Conservation (phyloP, 148 eudicot species). For the Amaranthus cruentus region DNA sequence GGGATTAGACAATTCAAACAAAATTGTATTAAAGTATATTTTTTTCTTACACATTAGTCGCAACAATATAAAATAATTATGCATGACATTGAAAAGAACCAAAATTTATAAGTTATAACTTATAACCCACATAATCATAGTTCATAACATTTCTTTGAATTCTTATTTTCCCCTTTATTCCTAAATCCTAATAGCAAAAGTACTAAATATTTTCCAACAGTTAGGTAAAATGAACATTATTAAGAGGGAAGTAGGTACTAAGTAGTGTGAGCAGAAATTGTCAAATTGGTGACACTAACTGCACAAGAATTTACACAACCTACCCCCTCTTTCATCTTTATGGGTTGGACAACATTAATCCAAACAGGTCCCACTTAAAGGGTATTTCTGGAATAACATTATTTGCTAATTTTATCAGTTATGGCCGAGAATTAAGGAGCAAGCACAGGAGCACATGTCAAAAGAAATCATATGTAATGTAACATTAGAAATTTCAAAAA, state of each 20-base stretch:
- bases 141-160: background rate
- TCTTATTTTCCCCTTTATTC: background rate
- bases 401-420: slow-evolving; percentile 1
- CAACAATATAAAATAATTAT: too few relatives aligned
- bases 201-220: slow-evolving; percentile 17
- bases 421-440: slow-evolving; percentile 27
- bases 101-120: background rate
- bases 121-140: background rate
- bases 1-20: too few relatives aligned
- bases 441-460: slow-evolving; percentile 15
- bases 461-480: background rate
- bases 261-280: slow-evolving; percentile 4
- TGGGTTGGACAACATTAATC: background rate
- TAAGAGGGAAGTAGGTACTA: slow-evolving; percentile 29
- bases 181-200: background rate
- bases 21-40: too few relatives aligned
- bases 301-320: slow-evolving; percentile 4
- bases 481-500: slow-evolving; percentile 11
- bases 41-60: too few relatives aligned
- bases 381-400: slow-evolving; percentile 13
- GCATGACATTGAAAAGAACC: too few relatives aligned
- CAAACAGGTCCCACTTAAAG: slow-evolving; percentile 19
- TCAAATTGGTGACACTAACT: slow-evolving; percentile 16
- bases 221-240: slow-evolving; percentile 24
- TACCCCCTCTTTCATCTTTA: slow-evolving; percentile 5